Conservation (phyloP, 306 rosid genomes). For the Ochetophila trinervis region DNA sequence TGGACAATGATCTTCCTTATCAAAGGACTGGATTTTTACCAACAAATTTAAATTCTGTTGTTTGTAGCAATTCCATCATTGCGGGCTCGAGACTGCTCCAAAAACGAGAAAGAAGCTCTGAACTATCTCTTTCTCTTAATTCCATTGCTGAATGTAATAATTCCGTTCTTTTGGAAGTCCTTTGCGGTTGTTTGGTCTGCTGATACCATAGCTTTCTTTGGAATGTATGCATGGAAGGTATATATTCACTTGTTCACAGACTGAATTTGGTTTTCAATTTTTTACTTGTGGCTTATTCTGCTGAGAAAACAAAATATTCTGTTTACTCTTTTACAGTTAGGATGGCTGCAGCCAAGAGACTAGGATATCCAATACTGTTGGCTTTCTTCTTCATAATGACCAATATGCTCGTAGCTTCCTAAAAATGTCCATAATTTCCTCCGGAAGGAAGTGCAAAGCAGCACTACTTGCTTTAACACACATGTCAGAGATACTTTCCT, state of each 20-base stretch:
- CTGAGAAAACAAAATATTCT: slow-evolving; percentile 15
- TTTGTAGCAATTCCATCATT: slow-evolving; percentile 89
- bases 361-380: slow-evolving; percentile 29
- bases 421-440: background rate
- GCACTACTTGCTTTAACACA: background rate
- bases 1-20: slow-evolving; percentile 2
- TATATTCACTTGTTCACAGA: background rate
- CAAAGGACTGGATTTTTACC: slow-evolving; percentile 2
- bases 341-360: slow-evolving; percentile 68
- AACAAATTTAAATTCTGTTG: slow-evolving; percentile 4
- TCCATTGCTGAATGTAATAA: slow-evolving; percentile 73
- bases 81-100: slow-evolving; percentile 95
- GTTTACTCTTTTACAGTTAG: slow-evolving; percentile 44
- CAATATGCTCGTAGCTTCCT: background rate
- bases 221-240: slow-evolving; percentile 98
- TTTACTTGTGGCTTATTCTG: background rate
- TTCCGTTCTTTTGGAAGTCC: slow-evolving; percentile 96
- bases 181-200: slow-evolving; percentile 95
- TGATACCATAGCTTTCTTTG: slow-evolving; percentile 76
- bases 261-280: background rate
- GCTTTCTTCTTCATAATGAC: slow-evolving; percentile 17
- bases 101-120: slow-evolving; percentile 96
- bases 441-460: background rate
- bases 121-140: slow-evolving; percentile 89
- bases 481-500: background rate